Evolutionary conservation across 257 asterid species (phyloP).

Genomic region (Pogostemon cablin): DNA sequence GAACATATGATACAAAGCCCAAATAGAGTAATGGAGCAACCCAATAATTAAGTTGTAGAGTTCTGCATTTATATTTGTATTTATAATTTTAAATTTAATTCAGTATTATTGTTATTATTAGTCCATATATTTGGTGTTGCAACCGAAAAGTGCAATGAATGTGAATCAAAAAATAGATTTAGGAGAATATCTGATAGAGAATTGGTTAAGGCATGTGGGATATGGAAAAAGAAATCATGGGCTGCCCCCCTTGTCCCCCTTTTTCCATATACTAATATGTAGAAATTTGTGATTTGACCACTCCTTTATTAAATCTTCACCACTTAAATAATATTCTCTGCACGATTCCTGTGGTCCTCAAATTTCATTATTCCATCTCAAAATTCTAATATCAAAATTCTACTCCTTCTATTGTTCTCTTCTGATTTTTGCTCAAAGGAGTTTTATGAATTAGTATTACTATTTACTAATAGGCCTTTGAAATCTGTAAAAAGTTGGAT

Average conservation of each 20-base stretch:
- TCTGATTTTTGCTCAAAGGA: too few species aligned
- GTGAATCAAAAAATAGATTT: neutral
- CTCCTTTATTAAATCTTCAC: neutral
- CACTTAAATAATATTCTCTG: neutral
- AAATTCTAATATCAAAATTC: neutral
- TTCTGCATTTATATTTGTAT: neutral
- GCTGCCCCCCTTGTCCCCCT: constrained; percentile 33
- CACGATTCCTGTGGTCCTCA: neutral
- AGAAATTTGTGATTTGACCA: neutral
- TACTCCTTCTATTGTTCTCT: too few species aligned
- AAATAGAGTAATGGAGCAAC: neutral
- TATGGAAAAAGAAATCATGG: constrained; percentile 37
- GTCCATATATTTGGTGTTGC: too few species aligned
- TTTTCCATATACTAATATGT: neutral
- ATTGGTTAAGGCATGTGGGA: constrained; percentile 33
- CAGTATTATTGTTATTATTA: neutral
- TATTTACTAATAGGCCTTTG: too few species aligned
- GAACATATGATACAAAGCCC: neutral
- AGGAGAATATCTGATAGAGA: neutral
- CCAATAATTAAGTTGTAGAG: neutral
- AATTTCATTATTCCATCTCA: neutral
- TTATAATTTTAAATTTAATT: neutral
- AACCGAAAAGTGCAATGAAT: constrained; percentile 20
- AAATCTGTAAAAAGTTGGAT: too few species aligned
- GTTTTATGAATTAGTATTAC: too few species aligned